Evolutionary conservation across 768 basidiomycete species (phyloP).

Genomic region (Trametes cinnabarina): DNA sequence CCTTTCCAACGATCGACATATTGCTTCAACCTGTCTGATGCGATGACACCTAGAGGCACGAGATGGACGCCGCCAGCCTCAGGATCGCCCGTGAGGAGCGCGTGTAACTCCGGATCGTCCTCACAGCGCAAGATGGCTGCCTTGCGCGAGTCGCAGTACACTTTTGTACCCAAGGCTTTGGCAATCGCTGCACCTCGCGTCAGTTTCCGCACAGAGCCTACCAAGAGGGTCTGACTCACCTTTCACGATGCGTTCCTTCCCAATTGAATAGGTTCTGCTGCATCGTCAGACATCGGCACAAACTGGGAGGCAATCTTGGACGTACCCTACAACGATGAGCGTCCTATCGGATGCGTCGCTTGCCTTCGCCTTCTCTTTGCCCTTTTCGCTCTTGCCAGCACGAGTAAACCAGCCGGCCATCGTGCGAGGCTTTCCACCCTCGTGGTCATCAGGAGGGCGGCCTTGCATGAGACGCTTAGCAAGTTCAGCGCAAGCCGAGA

Average conservation of each 20-base stretch:
- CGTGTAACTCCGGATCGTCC: conserved; percentile 77
- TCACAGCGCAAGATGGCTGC: conserved; percentile 80
- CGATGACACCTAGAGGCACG: conserved; percentile 73
- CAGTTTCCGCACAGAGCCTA: no score
- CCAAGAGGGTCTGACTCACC: conserved; percentile 47
- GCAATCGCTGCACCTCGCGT: conserved; percentile 95
- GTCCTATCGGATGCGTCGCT: conserved; percentile 31
- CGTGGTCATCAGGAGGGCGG: conserved; percentile 30
- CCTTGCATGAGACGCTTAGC: conserved; percentile 56
- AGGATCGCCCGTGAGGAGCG: conserved; percentile 75
- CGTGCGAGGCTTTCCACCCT: conserved; percentile 25
- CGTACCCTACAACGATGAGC: conserved; percentile 74
- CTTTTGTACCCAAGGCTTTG: conserved; percentile 70
- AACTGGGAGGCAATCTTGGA: not conserved
- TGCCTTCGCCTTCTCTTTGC: conserved; percentile 36
- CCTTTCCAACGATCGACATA: conserved; percentile 78
- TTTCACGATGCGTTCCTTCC: conserved; percentile 97
- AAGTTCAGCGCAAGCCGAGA: conserved; percentile 87
- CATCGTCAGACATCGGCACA: not conserved
- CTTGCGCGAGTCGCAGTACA: conserved; percentile 89
- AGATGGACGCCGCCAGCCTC: conserved; percentile 79
- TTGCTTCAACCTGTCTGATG: conserved; percentile 69
- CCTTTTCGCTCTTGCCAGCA: conserved; percentile 22
- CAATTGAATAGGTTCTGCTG: conserved; percentile 88
- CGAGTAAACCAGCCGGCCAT: conserved; percentile 54